Evolutionary conservation across 2,329 filamentous ascomycete genomes (phyloP).

Genomic region (Thielaviopsis euricoi): DNA sequence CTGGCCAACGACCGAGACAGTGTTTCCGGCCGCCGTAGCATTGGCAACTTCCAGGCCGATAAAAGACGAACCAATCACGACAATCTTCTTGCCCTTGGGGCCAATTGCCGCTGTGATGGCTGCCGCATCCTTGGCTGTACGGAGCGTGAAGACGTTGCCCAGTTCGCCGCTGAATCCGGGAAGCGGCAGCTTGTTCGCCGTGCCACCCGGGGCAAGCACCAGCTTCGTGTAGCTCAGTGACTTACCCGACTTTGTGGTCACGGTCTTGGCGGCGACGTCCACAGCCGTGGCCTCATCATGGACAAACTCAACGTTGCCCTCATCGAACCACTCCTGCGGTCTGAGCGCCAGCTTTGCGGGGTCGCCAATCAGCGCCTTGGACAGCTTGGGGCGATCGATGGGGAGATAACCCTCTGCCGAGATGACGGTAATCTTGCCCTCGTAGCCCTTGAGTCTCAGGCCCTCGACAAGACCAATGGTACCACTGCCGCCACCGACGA

Average conservation of each 20-base stretch:
- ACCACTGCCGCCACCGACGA: slow-evolving; percentile 78
- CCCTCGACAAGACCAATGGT: slow-evolving; percentile 68
- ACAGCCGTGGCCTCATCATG: slow-evolving; percentile 52
- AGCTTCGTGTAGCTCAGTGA: slow-evolving; percentile 72
- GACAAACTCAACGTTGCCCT: slow-evolving; percentile 39
- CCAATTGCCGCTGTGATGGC: slow-evolving; percentile 66
- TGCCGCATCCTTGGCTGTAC: slow-evolving; percentile 61
- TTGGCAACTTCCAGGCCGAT: slow-evolving; percentile 98
- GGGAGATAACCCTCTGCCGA: slow-evolving; percentile 71
- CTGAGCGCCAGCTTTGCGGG: slow-evolving; percentile 62
- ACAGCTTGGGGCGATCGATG: slow-evolving; percentile 88
- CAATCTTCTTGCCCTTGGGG: slow-evolving; percentile 76
- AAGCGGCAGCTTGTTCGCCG: slow-evolving; percentile 57
- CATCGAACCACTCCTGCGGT: slow-evolving; percentile 60
- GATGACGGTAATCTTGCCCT: slow-evolving; percentile 66
- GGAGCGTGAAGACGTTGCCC: slow-evolving; percentile 71
- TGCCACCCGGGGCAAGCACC: slow-evolving; percentile 76
- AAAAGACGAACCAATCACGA: slow-evolving; percentile 83
- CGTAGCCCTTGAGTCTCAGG: slow-evolving; percentile 66
- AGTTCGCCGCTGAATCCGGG: slow-evolving; percentile 66
- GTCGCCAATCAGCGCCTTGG: slow-evolving; percentile 80
- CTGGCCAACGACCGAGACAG: slow-evolving; percentile 78
- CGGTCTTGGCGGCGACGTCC: slow-evolving; percentile 57
- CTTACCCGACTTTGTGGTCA: slow-evolving; percentile 58
- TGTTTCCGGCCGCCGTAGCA: slow-evolving; percentile 60